A percentile compares a stretch with the other conserved stretches of the same genome.
Evolutionary conservation across 768 basidiomycete genomes (phyloP).

Genomic region (Suillus alpinus): DNA sequence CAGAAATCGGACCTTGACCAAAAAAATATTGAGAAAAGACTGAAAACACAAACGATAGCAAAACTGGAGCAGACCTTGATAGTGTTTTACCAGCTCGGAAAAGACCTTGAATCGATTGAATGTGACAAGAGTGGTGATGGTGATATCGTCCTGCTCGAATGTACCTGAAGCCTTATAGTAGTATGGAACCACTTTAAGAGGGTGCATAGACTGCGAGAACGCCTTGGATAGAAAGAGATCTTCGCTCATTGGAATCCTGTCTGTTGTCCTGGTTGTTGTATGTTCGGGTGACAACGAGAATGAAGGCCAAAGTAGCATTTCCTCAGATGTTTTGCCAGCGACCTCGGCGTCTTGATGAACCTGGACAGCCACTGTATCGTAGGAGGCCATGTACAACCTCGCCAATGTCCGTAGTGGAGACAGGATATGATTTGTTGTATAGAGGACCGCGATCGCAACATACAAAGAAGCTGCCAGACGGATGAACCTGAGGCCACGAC

Average conservation of each 20-base stretch:
- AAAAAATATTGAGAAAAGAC: background rate
- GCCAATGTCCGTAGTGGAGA: constrained; percentile 6
- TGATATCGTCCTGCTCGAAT: constrained; percentile 66
- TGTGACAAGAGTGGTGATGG: constrained; percentile 83
- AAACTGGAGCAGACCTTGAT: constrained; percentile 52
- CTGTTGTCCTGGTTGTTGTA: background rate
- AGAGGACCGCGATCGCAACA: constrained; percentile 25
- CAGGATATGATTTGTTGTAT: constrained; percentile 28
- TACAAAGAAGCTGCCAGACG: constrained; percentile 18
- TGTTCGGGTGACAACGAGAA: background rate
- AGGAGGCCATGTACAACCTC: background rate
- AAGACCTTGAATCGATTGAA: constrained; percentile 75
- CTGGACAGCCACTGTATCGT: background rate
- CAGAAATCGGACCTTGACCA: constrained; percentile 76
- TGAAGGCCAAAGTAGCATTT: constrained; percentile 21
- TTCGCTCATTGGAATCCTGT: constrained; percentile 34
- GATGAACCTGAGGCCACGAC: background rate
- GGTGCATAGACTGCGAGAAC: constrained; percentile 66
- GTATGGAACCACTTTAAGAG: constrained; percentile 76
- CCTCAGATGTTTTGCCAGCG: constrained; percentile 10
- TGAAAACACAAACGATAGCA: background rate
- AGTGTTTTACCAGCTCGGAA: constrained; percentile 67
- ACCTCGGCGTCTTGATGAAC: constrained; percentile 2
- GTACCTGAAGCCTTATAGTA: constrained; percentile 66
- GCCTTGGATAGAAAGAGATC: constrained; percentile 64